Conservation (phyloP, 164 flowering plant genomes). For the Vitis labrusca region DNA sequence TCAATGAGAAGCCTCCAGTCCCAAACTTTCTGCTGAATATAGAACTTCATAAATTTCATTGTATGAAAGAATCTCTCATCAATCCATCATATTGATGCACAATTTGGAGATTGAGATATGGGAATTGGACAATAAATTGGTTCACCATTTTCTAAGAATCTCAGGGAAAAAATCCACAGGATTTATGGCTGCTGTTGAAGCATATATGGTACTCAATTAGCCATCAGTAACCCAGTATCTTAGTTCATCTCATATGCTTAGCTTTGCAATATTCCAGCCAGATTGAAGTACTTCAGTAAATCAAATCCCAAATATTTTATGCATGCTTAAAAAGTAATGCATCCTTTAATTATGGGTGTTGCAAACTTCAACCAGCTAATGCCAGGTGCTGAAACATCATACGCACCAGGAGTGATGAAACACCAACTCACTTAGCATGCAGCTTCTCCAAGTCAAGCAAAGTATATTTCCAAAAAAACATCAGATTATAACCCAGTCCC, state of each 20-base stretch:
- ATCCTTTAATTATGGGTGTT: background rate
- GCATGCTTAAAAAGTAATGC: background rate
- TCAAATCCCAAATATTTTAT: background rate
- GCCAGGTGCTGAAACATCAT: slow-evolving; percentile 13
- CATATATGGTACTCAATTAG: background rate
- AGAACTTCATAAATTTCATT: slow-evolving; percentile 2
- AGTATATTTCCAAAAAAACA: slow-evolving; percentile 3
- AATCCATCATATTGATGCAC: slow-evolving; percentile 1
- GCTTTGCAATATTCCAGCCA: background rate
- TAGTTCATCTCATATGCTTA: background rate
- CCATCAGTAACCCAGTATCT: slow-evolving; percentile 6
- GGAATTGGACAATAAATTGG: slow-evolving; percentile 1
- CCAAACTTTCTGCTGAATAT: slow-evolving; percentile 3
- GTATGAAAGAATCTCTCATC: background rate
- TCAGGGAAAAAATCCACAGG: background rate
- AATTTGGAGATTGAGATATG: slow-evolving; percentile 4
- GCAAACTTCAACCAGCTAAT: slow-evolving; percentile 11
- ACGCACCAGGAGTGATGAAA: slow-evolving; percentile 11
- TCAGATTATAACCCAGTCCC: slow-evolving; percentile 33
- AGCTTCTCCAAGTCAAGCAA: slow-evolving; percentile 8
- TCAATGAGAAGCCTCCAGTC: slow-evolving; percentile 1
- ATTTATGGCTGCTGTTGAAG: slow-evolving; percentile 2
- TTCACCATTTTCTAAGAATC: background rate
- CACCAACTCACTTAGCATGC: background rate
- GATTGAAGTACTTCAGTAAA: background rate